Evolutionary conservation across 257 asterid genomes (phyloP).

Genomic region (Solanum sitiens): DNA sequence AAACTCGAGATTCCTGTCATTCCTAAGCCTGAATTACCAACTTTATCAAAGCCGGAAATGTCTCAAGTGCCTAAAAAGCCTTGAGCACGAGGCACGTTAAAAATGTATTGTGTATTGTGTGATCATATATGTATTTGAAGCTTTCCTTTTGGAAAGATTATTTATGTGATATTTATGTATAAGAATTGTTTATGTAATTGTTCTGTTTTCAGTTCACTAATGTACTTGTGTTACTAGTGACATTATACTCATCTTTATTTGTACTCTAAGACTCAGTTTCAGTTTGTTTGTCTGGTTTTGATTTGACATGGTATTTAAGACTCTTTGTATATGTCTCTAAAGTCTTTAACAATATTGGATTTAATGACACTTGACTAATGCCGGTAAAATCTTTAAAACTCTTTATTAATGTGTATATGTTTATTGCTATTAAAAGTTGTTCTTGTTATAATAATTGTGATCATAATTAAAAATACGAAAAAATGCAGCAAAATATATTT

Average conservation of each 20-base stretch:
- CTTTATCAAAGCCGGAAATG: not conserved
- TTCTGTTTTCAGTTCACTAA: not conserved
- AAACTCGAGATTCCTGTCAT: not conserved
- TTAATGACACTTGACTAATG: too few relatives aligned
- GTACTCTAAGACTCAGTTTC: not conserved
- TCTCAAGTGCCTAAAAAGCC: slow-evolving; percentile 2
- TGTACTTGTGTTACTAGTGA: not conserved
- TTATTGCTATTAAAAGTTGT: too few relatives aligned
- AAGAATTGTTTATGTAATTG: too few relatives aligned
- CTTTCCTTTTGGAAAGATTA: not conserved
- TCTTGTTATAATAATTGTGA: too few relatives aligned
- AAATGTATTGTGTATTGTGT: not conserved
- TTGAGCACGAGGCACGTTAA: not conserved
- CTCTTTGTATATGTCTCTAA: too few relatives aligned
- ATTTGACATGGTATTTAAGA: too few relatives aligned
- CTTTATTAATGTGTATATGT: too few relatives aligned
- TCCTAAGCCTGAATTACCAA: slow-evolving; percentile 1
- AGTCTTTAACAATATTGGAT: too few relatives aligned
- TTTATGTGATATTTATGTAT: not conserved
- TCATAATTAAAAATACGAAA: too few relatives aligned
- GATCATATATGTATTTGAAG: not conserved
- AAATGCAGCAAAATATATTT: too few relatives aligned
- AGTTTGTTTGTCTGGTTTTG: too few relatives aligned
- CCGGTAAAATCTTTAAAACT: too few relatives aligned
- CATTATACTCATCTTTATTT: not conserved